Conservation (phyloP, 2,329 filamentous ascomycete species). For the Fusarium albosuccineum region DNA sequence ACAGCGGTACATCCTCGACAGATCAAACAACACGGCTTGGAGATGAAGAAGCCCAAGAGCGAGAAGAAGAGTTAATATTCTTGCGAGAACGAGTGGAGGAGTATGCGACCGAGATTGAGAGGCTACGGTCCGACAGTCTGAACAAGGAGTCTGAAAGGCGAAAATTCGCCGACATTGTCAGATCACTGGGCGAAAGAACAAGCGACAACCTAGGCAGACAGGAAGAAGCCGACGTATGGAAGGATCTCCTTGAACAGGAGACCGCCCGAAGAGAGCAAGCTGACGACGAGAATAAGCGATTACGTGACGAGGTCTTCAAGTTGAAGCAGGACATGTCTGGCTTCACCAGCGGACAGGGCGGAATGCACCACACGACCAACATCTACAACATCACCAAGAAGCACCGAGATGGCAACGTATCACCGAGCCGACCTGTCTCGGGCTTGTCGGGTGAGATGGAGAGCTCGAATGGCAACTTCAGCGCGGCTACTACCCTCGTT, state of each 20-base stretch:
- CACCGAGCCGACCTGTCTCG: constrained; percentile 64
- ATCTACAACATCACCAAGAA: constrained; percentile 75
- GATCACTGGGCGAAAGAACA: constrained; percentile 63
- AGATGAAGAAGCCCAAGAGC: constrained; percentile 73
- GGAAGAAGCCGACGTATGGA: constrained; percentile 87
- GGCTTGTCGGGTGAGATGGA: constrained; percentile 65
- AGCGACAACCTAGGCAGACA: constrained; percentile 66
- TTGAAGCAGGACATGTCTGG: constrained; percentile 70
- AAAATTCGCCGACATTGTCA: constrained; percentile 84
- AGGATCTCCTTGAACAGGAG: constrained; percentile 93
- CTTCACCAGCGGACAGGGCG: constrained; percentile 53
- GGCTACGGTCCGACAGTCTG: constrained; percentile 81
- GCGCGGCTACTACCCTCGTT: constrained; percentile 74
- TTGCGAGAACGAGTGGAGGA: constrained; percentile 88
- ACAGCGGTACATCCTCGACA: constrained; percentile 68
- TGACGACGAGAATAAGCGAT: constrained; percentile 86
- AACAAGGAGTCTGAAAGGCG: constrained; percentile 87
- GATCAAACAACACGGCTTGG: constrained; percentile 68
- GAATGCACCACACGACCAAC: constrained; percentile 71
- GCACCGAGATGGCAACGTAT: constrained; percentile 59
- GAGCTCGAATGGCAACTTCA: constrained; percentile 65
- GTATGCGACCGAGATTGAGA: constrained; percentile 86
- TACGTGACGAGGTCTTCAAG: constrained; percentile 87
- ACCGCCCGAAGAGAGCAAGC: constrained; percentile 88
- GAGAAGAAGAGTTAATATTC: constrained; percentile 88